Evolutionary conservation across 164 flowering plant genomes (phyloP).

Genomic region (Vitis labrusca): DNA sequence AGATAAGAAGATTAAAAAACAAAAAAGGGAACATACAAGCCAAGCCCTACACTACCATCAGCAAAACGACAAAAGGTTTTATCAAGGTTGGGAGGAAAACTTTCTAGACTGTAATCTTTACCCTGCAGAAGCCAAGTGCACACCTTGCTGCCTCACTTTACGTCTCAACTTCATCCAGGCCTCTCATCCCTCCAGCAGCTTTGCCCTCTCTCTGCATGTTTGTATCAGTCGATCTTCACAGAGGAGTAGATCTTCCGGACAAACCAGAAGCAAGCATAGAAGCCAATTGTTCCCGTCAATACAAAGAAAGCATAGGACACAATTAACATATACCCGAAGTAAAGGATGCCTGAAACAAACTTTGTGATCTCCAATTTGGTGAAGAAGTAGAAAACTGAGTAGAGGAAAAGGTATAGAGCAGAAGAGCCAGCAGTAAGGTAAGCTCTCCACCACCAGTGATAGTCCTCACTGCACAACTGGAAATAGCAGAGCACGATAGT

Average conservation of each 20-base stretch:
- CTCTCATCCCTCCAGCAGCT: not conserved
- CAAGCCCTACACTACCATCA: slow-evolving; percentile 13
- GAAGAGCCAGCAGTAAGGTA: slow-evolving; percentile 89
- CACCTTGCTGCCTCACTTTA: not conserved
- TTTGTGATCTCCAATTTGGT: slow-evolving; percentile 79
- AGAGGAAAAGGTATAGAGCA: slow-evolving; percentile 77
- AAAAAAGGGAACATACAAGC: not conserved
- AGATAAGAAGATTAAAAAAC: not conserved
- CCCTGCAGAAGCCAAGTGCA: not conserved
- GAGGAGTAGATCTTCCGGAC: slow-evolving; percentile 83
- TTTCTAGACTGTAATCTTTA: not conserved
- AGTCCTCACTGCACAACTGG: slow-evolving; percentile 89
- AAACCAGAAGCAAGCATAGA: slow-evolving; percentile 89
- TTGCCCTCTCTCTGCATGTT: not conserved
- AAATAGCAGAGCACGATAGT: slow-evolving; percentile 86
- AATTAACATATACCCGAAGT: slow-evolving; percentile 80
- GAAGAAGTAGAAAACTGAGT: slow-evolving; percentile 79
- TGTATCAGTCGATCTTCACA: slow-evolving; percentile 51
- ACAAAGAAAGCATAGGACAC: slow-evolving; percentile 84
- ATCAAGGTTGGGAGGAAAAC: not conserved
- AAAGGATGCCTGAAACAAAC: slow-evolving; percentile 72
- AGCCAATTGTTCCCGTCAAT: slow-evolving; percentile 80
- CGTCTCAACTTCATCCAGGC: not conserved
- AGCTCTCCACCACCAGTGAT: slow-evolving; percentile 93
- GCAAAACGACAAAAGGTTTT: slow-evolving; percentile 3